Base-by-base conservation (phyloP, 345 rosid species). In the Acer saccharum region DNA sequence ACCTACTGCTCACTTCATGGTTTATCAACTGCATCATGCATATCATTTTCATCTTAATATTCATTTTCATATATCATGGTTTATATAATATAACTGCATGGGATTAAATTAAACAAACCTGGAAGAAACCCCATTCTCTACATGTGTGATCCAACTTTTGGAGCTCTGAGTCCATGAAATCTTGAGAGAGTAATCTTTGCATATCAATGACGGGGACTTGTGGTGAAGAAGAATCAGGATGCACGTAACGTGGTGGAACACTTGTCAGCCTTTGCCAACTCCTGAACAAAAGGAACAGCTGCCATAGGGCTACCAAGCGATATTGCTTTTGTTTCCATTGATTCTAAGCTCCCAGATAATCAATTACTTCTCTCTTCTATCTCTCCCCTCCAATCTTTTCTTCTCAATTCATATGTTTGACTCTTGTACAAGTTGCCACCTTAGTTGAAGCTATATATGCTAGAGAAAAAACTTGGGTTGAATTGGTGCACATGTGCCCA, bases 121-220 rank as follows among this genome's bases (percentile, higher is more conserved):
- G 81, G 55, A 78, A 78, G 76, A 78, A 72, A 64, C 81, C 81
- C 81, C 76, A 72, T 9, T 72, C 72, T 48, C 71, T 71, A 77
- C 77, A 78, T 10, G 81, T 72, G 12, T 3, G 41, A 66, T 72
- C 72, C 55, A 78, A 17, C 72, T 78, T 78, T 27, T 72, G 54
- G n/a, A 78, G 81, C 72, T 72, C 81, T 14, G 60, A 43, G 17
- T 72, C 61, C 13, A 43, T 43, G 25, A 16, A 10, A 27, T 78
- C 76, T 46, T 21, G 8, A 0, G 69, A 69, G 50, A 61, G n/a
- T 73, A 77, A 44, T 29, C 50, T 70, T 11, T 62, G 20, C 69
- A 60, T 69, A 69, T 77, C 70, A 44, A 77, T 77, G 43, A 70
- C 75, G 2, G 80, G 80, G 63, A 77, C 55, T 62, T 69, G 74